A percentile compares a stretch with the other conserved stretches of the same genome.
These are phyloP conservation scores for Eimeria maxima DNA, from an alignment of 169 alveolate species.

Conservation along the genomic window DNA sequence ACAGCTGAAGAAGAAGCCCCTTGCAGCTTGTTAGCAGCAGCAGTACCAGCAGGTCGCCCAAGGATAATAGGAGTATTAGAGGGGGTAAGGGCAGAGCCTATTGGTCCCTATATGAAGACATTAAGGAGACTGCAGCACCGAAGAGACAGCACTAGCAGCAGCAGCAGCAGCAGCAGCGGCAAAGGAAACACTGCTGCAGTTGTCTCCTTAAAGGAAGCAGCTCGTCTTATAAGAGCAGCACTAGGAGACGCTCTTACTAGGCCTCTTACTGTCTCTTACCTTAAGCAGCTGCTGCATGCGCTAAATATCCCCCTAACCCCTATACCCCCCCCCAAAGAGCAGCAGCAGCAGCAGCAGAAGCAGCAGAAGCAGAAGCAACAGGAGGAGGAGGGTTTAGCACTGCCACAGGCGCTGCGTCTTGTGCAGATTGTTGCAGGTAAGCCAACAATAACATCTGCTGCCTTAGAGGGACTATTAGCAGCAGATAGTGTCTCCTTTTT, in stretches of 20 bases:
- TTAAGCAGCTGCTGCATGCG: constrained; percentile 11
- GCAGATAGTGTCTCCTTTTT: constrained; percentile 36
- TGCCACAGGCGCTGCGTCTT: constrained; percentile 61
- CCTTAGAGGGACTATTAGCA: background rate
- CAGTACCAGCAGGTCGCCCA: background rate
- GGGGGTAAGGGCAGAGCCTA: background rate
- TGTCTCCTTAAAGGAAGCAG: constrained; percentile 2
- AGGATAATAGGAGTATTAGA: background rate
- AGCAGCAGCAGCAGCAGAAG: constrained; percentile 57
- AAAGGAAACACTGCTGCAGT: background rate
- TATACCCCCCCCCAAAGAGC: background rate
- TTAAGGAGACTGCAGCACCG: background rate
- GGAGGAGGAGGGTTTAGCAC: constrained; percentile 18
- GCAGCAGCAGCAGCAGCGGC: background rate
- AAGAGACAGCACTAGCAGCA: background rate
- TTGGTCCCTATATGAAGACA: background rate
- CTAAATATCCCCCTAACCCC: background rate
- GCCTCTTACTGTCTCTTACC: constrained; percentile 11
- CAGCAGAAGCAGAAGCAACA: constrained; percentile 49
- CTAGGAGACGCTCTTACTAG: background rate
- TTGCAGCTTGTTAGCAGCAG: constrained; percentile 13
- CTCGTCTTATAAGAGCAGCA: background rate
- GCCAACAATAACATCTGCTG: constrained; percentile 21
- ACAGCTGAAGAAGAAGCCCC: background rate
- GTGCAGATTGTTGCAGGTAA: constrained; percentile 33